Evolutionary conservation across 2,329 filamentous ascomycete genomes (phyloP), one percentile per base, ranked within the genome.

Genomic region (Fusarium napiforme): DNA sequence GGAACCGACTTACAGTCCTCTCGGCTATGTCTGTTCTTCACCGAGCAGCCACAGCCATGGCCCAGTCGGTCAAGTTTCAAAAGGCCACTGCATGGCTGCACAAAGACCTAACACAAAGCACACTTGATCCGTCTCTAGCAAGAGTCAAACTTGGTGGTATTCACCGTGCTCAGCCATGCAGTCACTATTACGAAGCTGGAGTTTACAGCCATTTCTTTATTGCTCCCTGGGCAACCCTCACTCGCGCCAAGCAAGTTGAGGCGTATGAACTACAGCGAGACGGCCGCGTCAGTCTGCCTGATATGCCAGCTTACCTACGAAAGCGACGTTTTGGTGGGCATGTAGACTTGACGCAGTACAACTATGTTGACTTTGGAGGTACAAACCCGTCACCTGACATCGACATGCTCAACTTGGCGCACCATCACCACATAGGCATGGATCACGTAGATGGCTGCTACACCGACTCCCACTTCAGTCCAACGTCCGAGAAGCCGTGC

Each of bases 101-200:
- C 49, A 43, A 67, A 18, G 64, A 28, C 9, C 72, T 37, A 42
- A 50, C 34, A 23, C 18, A 49, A 46, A 60, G 45, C 23, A 36
- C 39, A 16, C 47, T 72, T 12, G 72, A 78, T 57, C 71, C 72
- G 7, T 69, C 72, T 30, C 73, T 72, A 10, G 78, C 79, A 47
- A 76, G 82, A n/a, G 71, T 83, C 47, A 83, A 81, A 57, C 77
- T 84, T 2, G 83, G 83, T 26, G 82, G 84, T 15, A 83, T 85
- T 64, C 82, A 85, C 63, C 80, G 83, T 32, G 83, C 83, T 2
- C 83, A 85, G 57, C 82, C 81, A 2, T 83, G 79, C 65, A 83
- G 82, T 55, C 83, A 84, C 67, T 76, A 79, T 64, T 84, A 80
- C 60, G 82, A 83, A 37, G 74, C 76, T 39, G 79, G 77, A 14